A percentile compares a stretch with the other conserved stretches of the same genome.
phyloP scores from a whole-genome alignment of 2,329 filamentous ascomycete genomes.

The Periconia sp. region DNA sequence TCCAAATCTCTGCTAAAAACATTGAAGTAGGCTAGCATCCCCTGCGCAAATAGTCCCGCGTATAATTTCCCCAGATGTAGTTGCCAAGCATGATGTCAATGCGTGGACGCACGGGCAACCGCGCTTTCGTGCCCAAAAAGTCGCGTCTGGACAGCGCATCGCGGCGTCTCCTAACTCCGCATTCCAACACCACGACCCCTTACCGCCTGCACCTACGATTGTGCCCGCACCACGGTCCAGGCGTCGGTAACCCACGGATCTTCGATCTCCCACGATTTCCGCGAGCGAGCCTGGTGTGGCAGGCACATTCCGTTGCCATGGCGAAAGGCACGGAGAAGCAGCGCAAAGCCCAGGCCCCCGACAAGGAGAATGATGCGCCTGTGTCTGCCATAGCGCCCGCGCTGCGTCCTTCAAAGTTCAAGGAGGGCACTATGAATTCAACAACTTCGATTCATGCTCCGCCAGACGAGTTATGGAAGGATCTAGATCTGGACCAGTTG shows the following conservation, averaged over 20 bases:
- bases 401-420: conserved; percentile 50
- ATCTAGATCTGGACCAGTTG: conserved; percentile 95
- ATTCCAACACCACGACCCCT: background rate
- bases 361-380: conserved; percentile 3
- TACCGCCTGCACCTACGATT: background rate
- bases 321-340: conserved; percentile 4
- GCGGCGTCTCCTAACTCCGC: conserved; percentile 3
- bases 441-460: conserved; percentile 35
- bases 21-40: background rate
- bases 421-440: conserved; percentile 68
- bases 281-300: background rate
- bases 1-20: too few species aligned
- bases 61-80: background rate
- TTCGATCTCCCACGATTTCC: background rate
- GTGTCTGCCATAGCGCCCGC: conserved; percentile 8
- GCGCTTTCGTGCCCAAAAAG: background rate
- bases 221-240: background rate
- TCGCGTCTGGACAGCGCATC: too few species aligned
- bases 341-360: background rate
- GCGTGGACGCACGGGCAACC: conserved; percentile 4
- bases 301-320: background rate
- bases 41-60: too few species aligned
- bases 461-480: conserved; percentile 68
- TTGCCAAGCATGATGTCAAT: conserved; percentile 2
- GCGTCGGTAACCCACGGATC: too few species aligned